These are phyloP conservation scores for Acanthamoeba culbertsoni DNA, from an alignment of 208 protist species.

Conservation along the genomic window DNA sequence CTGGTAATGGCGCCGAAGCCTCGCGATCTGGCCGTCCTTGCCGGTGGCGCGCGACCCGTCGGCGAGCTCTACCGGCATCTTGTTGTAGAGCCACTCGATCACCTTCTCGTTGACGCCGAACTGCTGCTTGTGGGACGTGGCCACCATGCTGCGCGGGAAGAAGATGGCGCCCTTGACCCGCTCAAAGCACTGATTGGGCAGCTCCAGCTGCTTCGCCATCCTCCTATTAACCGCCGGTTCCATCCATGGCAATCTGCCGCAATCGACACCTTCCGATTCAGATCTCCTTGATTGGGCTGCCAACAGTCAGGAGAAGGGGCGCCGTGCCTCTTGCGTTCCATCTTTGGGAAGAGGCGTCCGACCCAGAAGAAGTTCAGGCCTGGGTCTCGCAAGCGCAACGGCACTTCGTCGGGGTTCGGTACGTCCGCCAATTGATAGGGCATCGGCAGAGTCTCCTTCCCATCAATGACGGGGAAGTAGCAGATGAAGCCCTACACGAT, in stretches of 20 bases:
- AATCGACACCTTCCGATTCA: neutral
- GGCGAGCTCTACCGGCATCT: neutral
- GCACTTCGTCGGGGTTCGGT: neutral
- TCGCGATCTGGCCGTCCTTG: neutral
- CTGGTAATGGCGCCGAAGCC: neutral
- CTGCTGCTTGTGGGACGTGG: constrained; percentile 32
- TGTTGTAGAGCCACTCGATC: neutral
- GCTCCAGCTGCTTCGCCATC: neutral
- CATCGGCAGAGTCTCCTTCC: neutral
- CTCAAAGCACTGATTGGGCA: neutral
- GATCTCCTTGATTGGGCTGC: neutral
- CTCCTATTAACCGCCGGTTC: neutral
- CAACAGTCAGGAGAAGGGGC: neutral
- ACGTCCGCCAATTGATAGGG: neutral
- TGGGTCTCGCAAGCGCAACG: neutral
- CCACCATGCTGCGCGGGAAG: neutral
- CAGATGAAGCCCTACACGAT: neutral
- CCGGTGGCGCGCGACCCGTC: neutral
- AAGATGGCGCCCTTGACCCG: constrained; percentile 20
- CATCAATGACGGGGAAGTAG: neutral
- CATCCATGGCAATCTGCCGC: neutral
- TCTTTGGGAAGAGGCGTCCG: constrained; percentile 6
- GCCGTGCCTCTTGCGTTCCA: neutral
- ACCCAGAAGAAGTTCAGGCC: constrained; percentile 19
- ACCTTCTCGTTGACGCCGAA: neutral